Evolutionary conservation across 106 monocot genomes (phyloP), one percentile per base, ranked within the genome.

Genomic region (Dendrobium chrysotoxum): DNA sequence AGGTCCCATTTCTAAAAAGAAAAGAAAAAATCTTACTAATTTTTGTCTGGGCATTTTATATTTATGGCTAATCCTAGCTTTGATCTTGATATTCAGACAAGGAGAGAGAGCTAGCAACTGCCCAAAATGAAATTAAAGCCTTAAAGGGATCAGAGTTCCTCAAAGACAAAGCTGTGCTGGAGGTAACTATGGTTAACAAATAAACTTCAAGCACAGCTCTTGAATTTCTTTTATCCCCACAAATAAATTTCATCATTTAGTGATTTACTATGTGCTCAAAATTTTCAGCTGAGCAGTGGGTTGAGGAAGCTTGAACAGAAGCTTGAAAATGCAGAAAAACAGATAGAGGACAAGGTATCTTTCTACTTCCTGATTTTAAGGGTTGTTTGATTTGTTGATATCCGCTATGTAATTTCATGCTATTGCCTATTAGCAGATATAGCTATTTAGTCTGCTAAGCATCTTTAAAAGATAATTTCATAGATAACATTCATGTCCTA

Each of bases 91-190:
- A 11, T 44, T 16, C 82, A 88, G 88, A 85, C 2, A 88, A 83
- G 66, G 88, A 88, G 78, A 85, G 85, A 75, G 85, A 88, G 54
- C 75, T 88, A 8, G 78, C 64, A 78, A 80, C 28, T 31, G 85
- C 83, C 18, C 71, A 81, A 18, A 53, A 61, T 73, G 88, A 88
- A 83, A 85, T 83, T 66, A 88, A 83, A 38, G 85, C 88, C 66
- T 79, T 83, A 20, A 88, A 88, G 79, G 50, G 42, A 5, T 67
- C 83, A 11, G 83, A 88, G 74, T 25, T 80, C 78, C 58, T 83
- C 16, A 88, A 88, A 75, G 88, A 88, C 76, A 88, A 83, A 83
- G 83, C 88, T 50, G 40, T 88, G 18, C n/a, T 78, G 23, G 88
- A 88, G 83, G 88, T 88, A 85, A 82, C 12, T 25, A 40, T 74